Percentiles rank a stretch among this genome's conserved stretches.
Evolutionary conservation across 2,329 filamentous ascomycete genomes (phyloP).

Genomic region (Colletotrichum sp.): DNA sequence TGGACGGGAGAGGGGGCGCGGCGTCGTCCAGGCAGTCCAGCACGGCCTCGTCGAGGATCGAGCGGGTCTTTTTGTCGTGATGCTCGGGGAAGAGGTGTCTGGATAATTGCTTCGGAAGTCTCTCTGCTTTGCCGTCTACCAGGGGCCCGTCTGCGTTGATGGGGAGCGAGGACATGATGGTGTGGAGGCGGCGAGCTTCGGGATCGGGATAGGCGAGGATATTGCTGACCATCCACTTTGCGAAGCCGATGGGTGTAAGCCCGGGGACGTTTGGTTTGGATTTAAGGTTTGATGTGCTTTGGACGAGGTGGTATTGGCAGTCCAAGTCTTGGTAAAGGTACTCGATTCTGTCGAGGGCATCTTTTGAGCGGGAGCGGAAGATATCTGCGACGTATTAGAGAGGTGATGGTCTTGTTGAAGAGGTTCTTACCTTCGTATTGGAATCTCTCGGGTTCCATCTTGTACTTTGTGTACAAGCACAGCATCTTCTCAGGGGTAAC

Average conservation of each 20-base stretch:
- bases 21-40: constrained; percentile 41
- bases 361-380: constrained; percentile 48
- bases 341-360: constrained; percentile 57
- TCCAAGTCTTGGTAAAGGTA: constrained; percentile 59
- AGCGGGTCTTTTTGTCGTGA: constrained; percentile 61
- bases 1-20: neutral
- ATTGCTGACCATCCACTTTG: constrained; percentile 73
- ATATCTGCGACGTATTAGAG: constrained; percentile 44
- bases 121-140: constrained; percentile 68
- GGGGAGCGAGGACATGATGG: constrained; percentile 72
- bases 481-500: constrained; percentile 78
- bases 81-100: constrained; percentile 71
- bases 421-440: constrained; percentile 67
- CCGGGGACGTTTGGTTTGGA: constrained; percentile 65
- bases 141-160: constrained; percentile 58
- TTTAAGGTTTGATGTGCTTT: constrained; percentile 46
- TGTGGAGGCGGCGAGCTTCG: constrained; percentile 73
- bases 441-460: constrained; percentile 68
- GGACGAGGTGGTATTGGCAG: constrained; percentile 71
- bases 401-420: neutral
- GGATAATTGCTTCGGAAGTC: constrained; percentile 80
- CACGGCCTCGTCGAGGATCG: constrained; percentile 66
- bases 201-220: constrained; percentile 78
- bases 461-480: constrained; percentile 73
- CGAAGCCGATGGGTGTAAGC: constrained; percentile 71